These are phyloP conservation scores for Gossypium turneri DNA, from an alignment of 345 rosid genomes.

Conservation along the genomic window DNA sequence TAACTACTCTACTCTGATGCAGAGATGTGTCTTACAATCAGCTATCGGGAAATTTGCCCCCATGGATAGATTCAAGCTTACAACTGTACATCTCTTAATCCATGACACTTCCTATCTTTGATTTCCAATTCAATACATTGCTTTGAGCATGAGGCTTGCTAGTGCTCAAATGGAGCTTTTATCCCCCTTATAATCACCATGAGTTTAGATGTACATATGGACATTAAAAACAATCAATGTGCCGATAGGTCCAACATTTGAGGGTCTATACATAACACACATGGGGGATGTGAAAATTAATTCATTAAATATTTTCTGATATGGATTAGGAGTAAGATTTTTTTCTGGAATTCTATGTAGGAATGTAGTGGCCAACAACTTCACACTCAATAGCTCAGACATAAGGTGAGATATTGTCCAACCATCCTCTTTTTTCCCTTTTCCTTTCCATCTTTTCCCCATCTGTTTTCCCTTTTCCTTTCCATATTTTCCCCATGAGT, in stretches of 20 bases:
- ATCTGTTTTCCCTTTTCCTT: no score
- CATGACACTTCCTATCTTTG: not conserved
- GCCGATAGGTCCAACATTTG: not conserved
- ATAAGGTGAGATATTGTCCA: constrained; percentile 17
- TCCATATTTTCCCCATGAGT: not conserved
- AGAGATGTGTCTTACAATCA: constrained; percentile 40
- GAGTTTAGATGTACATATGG: no score
- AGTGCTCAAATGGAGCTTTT: not conserved
- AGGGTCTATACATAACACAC: no score
- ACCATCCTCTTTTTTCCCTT: not conserved
- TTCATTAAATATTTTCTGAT: no score
- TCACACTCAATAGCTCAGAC: constrained; percentile 27
- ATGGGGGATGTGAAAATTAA: no score
- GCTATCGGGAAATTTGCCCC: constrained; percentile 31
- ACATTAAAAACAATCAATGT: no score
- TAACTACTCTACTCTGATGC: constrained; percentile 5
- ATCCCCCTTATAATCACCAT: no score
- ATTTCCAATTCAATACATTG: not conserved
- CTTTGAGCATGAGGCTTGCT: not conserved
- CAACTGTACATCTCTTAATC: constrained; percentile 27
- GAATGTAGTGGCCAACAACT: constrained; percentile 35
- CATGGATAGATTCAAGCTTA: constrained; percentile 27
- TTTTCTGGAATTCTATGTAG: constrained; percentile 16
- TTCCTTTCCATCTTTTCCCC: no score
- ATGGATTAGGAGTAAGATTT: not conserved